phyloP scores from a whole-genome alignment of 805 yeast genomes.

The Metschnikowia matae region DNA sequence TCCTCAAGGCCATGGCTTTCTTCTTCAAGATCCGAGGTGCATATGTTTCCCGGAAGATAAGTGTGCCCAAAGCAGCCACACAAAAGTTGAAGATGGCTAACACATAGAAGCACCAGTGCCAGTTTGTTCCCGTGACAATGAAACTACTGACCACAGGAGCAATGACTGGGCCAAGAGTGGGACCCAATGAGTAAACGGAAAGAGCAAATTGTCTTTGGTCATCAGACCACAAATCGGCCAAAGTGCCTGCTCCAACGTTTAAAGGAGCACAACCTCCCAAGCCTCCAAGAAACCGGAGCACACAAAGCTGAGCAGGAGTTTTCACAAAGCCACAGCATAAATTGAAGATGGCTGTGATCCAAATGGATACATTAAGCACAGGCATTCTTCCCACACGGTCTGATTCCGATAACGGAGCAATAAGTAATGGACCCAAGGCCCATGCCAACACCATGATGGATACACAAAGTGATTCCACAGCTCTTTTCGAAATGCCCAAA shows the following conservation, averaged over 20 bases:
- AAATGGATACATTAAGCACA: slow-evolving; percentile 50
- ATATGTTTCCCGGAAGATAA: slow-evolving; percentile 55
- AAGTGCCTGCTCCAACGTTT: slow-evolving; percentile 65
- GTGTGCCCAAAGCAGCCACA: slow-evolving; percentile 42
- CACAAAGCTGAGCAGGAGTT: slow-evolving; percentile 55
- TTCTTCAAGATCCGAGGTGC: slow-evolving; percentile 47
- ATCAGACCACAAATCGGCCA: slow-evolving; percentile 58
- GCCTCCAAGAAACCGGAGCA: slow-evolving; percentile 62
- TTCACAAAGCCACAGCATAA: slow-evolving; percentile 60
- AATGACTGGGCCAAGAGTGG: slow-evolving; percentile 65
- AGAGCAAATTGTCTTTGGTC: slow-evolving; percentile 51
- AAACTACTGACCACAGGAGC: slow-evolving; percentile 61
- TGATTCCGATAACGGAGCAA: slow-evolving; percentile 67
- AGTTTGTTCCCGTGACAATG: slow-evolving; percentile 45
- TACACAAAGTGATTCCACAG: slow-evolving; percentile 36
- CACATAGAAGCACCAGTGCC: slow-evolving; percentile 70
- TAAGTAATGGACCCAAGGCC: slow-evolving; percentile 61
- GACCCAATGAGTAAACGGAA: slow-evolving; percentile 57
- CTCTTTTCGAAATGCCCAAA: slow-evolving; percentile 25
- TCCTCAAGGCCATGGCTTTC: slow-evolving; percentile 46
- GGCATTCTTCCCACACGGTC: slow-evolving; percentile 51
- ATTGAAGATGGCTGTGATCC: slow-evolving; percentile 47
- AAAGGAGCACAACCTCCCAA: slow-evolving; percentile 65
- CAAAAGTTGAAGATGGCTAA: slow-evolving; percentile 55
- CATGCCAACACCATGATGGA: slow-evolving; percentile 67